Evolutionary conservation across 208 protist genomes (phyloP), one percentile per base, ranked within the genome.

Genomic region (Lotmaria passim): DNA sequence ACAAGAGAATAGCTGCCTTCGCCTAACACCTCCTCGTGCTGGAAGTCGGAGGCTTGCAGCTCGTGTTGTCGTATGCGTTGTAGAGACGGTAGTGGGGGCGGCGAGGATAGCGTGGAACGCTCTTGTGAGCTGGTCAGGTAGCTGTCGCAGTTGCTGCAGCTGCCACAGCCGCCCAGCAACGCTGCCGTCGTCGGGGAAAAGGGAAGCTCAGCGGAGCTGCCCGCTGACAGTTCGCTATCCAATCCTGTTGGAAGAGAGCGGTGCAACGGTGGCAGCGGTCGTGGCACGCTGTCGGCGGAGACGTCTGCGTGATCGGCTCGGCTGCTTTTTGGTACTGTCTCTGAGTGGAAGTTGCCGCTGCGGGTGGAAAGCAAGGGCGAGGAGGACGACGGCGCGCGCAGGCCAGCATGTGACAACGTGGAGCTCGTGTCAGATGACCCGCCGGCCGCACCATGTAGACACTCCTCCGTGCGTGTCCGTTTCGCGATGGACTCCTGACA

Each of bases 1-100:
- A 96, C 91, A 53, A 91, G 65, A 17, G 86, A 89, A 66, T 96
- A 96, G 43, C 74, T 85, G 12, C 91, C 91, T 21, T 86, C 60
- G 15, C 91, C 91, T 3, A 93, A 61, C 21, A 91, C 75, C 23
- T 75, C 83, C 19, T 87, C 66, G 19, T 83, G 80, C 33, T 62
- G 60, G 65, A 96, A 96, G 58, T 93, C 81, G 6, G 51, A 48
- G 36, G 88, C 78, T n/a, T 75, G 62, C 7, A 95, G 72, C 48
- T 87, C 78, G 26, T 86, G 73, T 30, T 90, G 89, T 2, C 58
- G 79, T 41, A 92, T 81, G 28, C 58, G 67, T 41, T 66, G 53
- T 4, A 41, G 23, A 11, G 17, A 8, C 48, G 64, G 53, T 4
- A 41, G 23, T 10, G 17, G 15, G 3, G 23, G 50, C 28, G 38